Conservation (phyloP, 2,329 filamentous ascomycete species). For the Trichoderma citrinoviride region DNA sequence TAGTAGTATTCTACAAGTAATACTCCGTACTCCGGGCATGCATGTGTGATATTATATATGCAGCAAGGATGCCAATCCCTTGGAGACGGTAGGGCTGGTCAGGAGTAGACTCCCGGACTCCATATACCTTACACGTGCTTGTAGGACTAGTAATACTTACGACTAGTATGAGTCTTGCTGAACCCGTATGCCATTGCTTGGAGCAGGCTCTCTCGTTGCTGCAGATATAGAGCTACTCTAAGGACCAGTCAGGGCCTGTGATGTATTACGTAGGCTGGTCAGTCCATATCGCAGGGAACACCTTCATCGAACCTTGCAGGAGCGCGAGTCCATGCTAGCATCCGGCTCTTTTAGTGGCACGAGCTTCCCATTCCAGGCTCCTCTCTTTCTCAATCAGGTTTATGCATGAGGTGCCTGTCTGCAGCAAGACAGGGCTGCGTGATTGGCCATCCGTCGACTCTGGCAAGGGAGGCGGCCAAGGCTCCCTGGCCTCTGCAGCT, state of each 20-base stretch:
- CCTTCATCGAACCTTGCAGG: not conserved
- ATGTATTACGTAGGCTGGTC: not conserved
- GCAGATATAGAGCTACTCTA: not conserved
- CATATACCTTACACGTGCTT: not conserved
- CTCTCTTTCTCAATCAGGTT: constrained; percentile 1
- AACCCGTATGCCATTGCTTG: no score
- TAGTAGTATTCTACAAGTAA: no score
- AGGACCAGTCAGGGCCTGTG: not conserved
- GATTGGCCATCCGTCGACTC: not conserved
- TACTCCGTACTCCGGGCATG: no score
- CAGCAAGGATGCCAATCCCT: not conserved
- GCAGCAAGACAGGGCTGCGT: not conserved
- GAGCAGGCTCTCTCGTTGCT: no score
- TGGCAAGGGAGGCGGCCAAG: not conserved
- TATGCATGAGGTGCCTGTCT: constrained; percentile 16
- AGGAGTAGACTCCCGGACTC: not conserved
- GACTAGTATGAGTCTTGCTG: no score
- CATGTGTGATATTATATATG: not conserved
- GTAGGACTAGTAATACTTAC: no score
- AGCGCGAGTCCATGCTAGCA: no score
- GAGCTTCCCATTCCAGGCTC: constrained; percentile 11
- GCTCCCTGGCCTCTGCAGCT: not conserved
- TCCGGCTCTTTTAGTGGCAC: not conserved
- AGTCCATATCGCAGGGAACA: not conserved
- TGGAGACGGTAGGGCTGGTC: not conserved